Conservation (phyloP, 768 basidiomycete genomes). For the Sarcodon sp. region DNA sequence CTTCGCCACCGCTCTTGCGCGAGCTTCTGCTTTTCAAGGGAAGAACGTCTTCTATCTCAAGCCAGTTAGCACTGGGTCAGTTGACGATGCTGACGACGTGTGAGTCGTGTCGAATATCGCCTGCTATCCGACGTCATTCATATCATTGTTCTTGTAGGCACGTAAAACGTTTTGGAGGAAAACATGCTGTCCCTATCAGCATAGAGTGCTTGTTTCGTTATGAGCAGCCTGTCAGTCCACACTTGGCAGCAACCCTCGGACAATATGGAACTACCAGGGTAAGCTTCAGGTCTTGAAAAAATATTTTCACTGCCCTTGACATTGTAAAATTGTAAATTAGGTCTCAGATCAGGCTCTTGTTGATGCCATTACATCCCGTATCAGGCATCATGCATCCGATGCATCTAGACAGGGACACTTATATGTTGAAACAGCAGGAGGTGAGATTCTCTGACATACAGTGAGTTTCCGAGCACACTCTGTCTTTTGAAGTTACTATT, state of each 20-base stretch:
- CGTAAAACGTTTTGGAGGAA: conserved; percentile 39
- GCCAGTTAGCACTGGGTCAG: conserved; percentile 82
- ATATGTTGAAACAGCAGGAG: conserved; percentile 94
- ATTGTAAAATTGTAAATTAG: conserved; percentile 6
- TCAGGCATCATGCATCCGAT: conserved; percentile 35
- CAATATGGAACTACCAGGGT: conserved; percentile 18
- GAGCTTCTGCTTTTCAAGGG: conserved; percentile 52
- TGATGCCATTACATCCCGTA: conserved; percentile 47
- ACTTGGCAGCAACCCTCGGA: conserved; percentile 62
- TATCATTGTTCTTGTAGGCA: conserved; percentile 33
- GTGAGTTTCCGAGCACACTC: too few species aligned
- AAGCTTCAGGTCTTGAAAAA: background rate
- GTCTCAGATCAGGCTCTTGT: conserved; percentile 51
- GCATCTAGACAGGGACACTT: conserved; percentile 32
- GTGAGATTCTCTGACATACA: conserved; percentile 32
- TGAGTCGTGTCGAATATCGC: conserved; percentile 20
- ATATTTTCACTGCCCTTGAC: too few species aligned
- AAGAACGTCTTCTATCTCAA: conserved; percentile 63
- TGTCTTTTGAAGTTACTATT: background rate
- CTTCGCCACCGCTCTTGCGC: conserved; percentile 71
- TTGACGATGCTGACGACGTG: conserved; percentile 76
- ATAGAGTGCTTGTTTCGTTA: conserved; percentile 73
- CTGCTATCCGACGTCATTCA: background rate
- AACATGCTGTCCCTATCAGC: conserved; percentile 26
- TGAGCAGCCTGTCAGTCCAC: conserved; percentile 86